Evolutionary conservation across 768 basidiomycete species (phyloP).

Genomic region (Termitomyces eurrhizus): DNA sequence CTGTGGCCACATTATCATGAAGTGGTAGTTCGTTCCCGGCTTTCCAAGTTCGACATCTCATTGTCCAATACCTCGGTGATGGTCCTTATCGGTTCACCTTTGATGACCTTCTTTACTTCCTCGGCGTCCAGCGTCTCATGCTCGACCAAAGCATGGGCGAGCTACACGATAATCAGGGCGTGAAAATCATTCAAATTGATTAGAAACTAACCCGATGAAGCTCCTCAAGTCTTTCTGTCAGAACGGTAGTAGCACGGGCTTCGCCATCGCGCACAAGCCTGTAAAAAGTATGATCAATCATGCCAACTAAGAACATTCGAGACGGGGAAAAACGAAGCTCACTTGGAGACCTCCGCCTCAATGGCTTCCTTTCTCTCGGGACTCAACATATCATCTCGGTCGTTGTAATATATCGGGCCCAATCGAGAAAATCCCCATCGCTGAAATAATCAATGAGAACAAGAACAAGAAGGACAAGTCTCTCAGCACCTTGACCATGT

Average conservation of each 20-base stretch:
- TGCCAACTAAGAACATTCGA: not conserved
- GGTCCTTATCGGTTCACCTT: conserved; percentile 73
- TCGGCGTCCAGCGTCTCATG: conserved; percentile 89
- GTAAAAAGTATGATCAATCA: conserved; percentile 17
- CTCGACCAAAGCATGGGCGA: conserved; percentile 89
- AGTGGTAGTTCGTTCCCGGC: conserved; percentile 16
- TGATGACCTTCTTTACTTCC: conserved; percentile 84
- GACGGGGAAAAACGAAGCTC: conserved; percentile 28
- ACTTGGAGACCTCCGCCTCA: conserved; percentile 84
- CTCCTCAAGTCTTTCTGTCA: conserved; percentile 68
- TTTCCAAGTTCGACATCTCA: conserved; percentile 37
- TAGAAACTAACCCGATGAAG: conserved; percentile 57
- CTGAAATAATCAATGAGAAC: conserved; percentile 27
- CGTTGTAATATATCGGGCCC: conserved; percentile 80
- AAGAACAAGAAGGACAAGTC: not conserved
- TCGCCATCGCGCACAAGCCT: conserved; percentile 69
- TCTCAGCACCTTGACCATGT: conserved; percentile 81
- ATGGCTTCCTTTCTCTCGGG: conserved; percentile 78
- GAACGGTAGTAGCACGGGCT: conserved; percentile 56
- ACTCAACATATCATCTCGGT: conserved; percentile 67
- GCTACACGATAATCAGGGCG: conserved; percentile 36
- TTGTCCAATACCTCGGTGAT: conserved; percentile 64
- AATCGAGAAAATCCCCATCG: conserved; percentile 81
- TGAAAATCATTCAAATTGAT: conserved; percentile 9
- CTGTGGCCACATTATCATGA: not conserved